phyloP scores from a whole-genome alignment of 2,329 filamentous ascomycete species.

The Neopestalotiopsis sp. region DNA sequence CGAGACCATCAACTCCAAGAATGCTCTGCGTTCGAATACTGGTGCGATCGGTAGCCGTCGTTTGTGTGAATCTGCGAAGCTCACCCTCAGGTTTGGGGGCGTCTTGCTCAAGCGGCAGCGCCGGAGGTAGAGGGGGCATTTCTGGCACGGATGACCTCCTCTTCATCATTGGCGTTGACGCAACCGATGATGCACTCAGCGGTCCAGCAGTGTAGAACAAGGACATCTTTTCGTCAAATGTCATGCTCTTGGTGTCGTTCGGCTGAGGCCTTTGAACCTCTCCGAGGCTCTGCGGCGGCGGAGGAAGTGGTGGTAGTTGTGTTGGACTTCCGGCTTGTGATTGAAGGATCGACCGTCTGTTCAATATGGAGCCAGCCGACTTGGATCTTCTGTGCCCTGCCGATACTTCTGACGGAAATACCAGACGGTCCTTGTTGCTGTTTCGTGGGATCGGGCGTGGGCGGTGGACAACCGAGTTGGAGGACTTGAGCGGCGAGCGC shows the following conservation, averaged over 20 bases:
- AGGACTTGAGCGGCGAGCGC: slow-evolving; percentile 29
- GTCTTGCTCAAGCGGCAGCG: slow-evolving; percentile 31
- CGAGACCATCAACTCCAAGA: slow-evolving; percentile 41
- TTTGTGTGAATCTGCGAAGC: slow-evolving; percentile 30
- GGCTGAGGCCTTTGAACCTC: slow-evolving; percentile 46
- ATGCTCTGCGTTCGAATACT: slow-evolving; percentile 46
- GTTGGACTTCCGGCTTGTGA: slow-evolving; percentile 51
- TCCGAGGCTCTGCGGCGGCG: slow-evolving; percentile 48
- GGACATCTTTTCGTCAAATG: slow-evolving; percentile 61
- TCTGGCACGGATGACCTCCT: slow-evolving; percentile 50
- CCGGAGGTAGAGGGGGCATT: slow-evolving; percentile 43
- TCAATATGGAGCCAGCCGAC: slow-evolving; percentile 52
- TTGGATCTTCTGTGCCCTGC: slow-evolving; percentile 52
- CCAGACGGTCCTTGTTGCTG: slow-evolving; percentile 47
- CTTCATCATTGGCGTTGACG: slow-evolving; percentile 23
- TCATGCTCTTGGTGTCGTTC: slow-evolving; percentile 63
- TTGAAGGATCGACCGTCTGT: slow-evolving; percentile 50
- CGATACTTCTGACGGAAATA: slow-evolving; percentile 52
- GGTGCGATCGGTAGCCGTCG: slow-evolving; percentile 37
- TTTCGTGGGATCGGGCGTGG: slow-evolving; percentile 61
- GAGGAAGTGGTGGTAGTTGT: slow-evolving; percentile 57
- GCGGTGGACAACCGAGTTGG: slow-evolving; percentile 54
- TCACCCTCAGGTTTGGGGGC: slow-evolving; percentile 29
- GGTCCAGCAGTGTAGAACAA: slow-evolving; percentile 49
- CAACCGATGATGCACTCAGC: slow-evolving; percentile 31